phyloP scores from a whole-genome alignment of 495 filamentous ascomycete genomes.

The Aspergillus sparsus region DNA sequence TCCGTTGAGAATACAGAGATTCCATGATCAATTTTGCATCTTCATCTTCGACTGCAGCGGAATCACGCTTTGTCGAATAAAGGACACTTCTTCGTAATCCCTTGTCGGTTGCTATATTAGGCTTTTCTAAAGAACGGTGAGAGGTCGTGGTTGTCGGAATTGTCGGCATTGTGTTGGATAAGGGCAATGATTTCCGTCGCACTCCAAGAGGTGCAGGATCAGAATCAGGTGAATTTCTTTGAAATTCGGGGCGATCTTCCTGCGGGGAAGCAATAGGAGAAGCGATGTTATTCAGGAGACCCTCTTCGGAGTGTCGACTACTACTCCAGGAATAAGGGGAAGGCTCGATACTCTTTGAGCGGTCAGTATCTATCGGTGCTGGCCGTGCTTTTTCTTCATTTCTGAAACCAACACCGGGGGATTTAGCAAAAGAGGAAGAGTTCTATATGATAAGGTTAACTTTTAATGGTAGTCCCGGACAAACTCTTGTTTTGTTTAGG shows the following conservation, averaged over 20 bases:
- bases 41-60: conserved; percentile 59
- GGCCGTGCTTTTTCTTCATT: conserved; percentile 39
- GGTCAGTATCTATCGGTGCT: conserved; percentile 60
- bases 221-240: neutral
- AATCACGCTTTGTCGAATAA: conserved; percentile 46
- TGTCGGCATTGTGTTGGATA: conserved; percentile 27
- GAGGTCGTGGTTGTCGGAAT: conserved; percentile 35
- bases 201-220: conserved; percentile 13
- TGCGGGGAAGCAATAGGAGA: conserved; percentile 23
- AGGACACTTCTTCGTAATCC: conserved; percentile 51
- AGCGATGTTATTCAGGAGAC: conserved; percentile 46
- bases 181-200: conserved; percentile 28
- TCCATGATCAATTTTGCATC: conserved; percentile 65
- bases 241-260: conserved; percentile 13
- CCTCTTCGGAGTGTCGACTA: conserved; percentile 66
- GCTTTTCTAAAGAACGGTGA: conserved; percentile 41
- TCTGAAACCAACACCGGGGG: conserved; percentile 23
- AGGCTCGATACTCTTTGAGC: conserved; percentile 53
- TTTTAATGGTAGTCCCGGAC: neutral
- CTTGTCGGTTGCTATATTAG: conserved; percentile 34
- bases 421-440: conserved; percentile 25
- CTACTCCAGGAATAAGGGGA: conserved; percentile 69
- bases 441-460: conserved; percentile 29
- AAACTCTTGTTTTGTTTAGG: neutral
- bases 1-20: conserved; percentile 47